Conservation (phyloP, 108 stramenopile genomes). For the Poteriospumella lacustris region DNA sequence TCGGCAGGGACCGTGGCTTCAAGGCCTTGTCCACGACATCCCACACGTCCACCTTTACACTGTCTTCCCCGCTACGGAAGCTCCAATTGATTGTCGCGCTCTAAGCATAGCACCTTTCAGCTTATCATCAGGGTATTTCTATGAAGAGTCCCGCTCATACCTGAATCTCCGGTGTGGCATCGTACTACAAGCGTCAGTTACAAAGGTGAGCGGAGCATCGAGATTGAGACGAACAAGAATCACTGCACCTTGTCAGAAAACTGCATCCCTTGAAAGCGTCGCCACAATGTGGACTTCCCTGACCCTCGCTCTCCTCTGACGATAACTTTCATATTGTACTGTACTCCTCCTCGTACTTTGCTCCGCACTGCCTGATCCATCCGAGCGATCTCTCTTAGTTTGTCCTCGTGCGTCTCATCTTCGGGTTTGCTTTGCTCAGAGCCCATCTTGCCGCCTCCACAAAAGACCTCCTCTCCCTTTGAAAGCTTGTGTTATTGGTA, state of each 20-base stretch:
- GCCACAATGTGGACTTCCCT: not conserved
- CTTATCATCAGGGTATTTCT: not conserved
- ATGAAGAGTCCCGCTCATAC: not conserved
- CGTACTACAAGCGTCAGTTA: not conserved
- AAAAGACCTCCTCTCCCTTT: too few relatives aligned
- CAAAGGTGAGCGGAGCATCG: not conserved
- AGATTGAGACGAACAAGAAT: not conserved
- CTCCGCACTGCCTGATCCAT: not conserved
- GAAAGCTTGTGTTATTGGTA: too few relatives aligned
- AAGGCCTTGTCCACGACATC: slow-evolving; percentile 15
- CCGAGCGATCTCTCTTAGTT: not conserved
- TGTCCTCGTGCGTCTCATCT: not conserved
- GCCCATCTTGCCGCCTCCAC: slow-evolving; percentile 37
- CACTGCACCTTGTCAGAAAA: not conserved
- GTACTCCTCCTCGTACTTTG: slow-evolving; percentile 4
- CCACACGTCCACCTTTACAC: slow-evolving; percentile 21
- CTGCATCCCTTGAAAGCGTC: not conserved
- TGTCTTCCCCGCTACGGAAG: not conserved
- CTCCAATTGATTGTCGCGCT: slow-evolving; percentile 13
- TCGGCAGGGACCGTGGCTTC: not conserved
- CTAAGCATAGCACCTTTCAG: not conserved
- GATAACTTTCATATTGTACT: slow-evolving; percentile 21
- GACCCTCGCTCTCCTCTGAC: not conserved
- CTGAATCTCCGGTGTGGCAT: slow-evolving; percentile 13
- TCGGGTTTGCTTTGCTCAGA: slow-evolving; percentile 31